Conservation (phyloP, 768 basidiomycete species). For the Cyclocybe cylindracea region DNA sequence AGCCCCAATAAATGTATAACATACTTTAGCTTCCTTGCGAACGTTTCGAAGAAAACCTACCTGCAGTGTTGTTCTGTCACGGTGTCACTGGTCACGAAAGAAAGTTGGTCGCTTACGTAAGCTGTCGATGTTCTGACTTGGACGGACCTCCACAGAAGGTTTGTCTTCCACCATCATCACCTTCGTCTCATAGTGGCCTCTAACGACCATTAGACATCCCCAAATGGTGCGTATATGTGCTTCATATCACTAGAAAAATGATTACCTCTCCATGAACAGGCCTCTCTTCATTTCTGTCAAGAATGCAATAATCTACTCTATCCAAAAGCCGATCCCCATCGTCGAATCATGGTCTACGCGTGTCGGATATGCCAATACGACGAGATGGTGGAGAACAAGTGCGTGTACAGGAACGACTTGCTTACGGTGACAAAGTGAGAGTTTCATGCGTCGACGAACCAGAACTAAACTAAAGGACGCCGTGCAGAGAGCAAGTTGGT, state of each 20-base stretch:
- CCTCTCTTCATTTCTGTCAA: slow-evolving; percentile 86
- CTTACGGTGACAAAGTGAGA: slow-evolving; percentile 88
- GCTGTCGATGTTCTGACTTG: too few species aligned
- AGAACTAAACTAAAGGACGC: slow-evolving; percentile 17
- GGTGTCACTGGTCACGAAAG: too few species aligned
- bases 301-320: slow-evolving; percentile 97
- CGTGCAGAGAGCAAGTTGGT: slow-evolving; percentile 84
- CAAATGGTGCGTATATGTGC: neutral
- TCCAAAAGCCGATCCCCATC: slow-evolving; percentile 86
- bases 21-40: too few species aligned
- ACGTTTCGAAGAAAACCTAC: too few species aligned
- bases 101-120: too few species aligned
- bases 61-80: too few species aligned
- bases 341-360: slow-evolving; percentile 85
- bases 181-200: too few species aligned
- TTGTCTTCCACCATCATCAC: too few species aligned
- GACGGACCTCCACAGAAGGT: too few species aligned
- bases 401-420: slow-evolving; percentile 93
- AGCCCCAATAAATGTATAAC: too few species aligned
- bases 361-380: slow-evolving; percentile 90
- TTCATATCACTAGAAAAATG: neutral
- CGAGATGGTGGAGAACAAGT: slow-evolving; percentile 83
- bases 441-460: neutral
- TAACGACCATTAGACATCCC: neutral
- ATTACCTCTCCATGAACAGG: slow-evolving; percentile 38